Conservation (phyloP, 2,329 filamentous ascomycete species). For the Rugonectria rugulosa region DNA sequence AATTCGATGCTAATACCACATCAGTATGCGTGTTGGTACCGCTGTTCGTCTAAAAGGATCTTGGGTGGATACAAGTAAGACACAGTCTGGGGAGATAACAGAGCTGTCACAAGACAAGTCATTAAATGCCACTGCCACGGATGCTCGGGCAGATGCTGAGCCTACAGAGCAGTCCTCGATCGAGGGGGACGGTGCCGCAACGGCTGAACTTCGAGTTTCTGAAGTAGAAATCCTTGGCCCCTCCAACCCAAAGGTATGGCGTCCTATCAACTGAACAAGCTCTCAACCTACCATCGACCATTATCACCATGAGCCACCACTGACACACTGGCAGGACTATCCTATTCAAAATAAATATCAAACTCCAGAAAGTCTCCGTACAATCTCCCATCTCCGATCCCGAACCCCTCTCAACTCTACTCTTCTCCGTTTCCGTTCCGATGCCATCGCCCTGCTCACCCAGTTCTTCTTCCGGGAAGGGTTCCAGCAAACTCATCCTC, state of each 20-base stretch:
- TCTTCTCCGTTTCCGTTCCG: conserved; percentile 82
- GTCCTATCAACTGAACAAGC: conserved; percentile 14
- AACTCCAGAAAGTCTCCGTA: conserved; percentile 85
- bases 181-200: conserved; percentile 10
- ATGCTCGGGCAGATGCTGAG: background rate
- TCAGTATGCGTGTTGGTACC: conserved; percentile 80
- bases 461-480: conserved; percentile 76
- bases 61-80: conserved; percentile 61
- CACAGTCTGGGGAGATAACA: conserved; percentile 4
- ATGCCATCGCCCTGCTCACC: conserved; percentile 75
- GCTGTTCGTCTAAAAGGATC: conserved; percentile 80
- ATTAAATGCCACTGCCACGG: background rate
- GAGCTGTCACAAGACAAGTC: conserved; percentile 9
- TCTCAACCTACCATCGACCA: conserved; percentile 1
- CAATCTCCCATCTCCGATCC: conserved; percentile 84
- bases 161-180: background rate
- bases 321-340: conserved; percentile 68
- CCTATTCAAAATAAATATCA: conserved; percentile 98
- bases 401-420: conserved; percentile 83
- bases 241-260: conserved; percentile 81
- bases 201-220: conserved; percentile 75
- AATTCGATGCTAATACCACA: conserved; percentile 38
- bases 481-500: conserved; percentile 87
- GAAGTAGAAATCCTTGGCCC: conserved; percentile 75
- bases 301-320: conserved; percentile 10